Evolutionary conservation across 208 protist genomes (phyloP).

Genomic region (Crithidia fasciculata): DNA sequence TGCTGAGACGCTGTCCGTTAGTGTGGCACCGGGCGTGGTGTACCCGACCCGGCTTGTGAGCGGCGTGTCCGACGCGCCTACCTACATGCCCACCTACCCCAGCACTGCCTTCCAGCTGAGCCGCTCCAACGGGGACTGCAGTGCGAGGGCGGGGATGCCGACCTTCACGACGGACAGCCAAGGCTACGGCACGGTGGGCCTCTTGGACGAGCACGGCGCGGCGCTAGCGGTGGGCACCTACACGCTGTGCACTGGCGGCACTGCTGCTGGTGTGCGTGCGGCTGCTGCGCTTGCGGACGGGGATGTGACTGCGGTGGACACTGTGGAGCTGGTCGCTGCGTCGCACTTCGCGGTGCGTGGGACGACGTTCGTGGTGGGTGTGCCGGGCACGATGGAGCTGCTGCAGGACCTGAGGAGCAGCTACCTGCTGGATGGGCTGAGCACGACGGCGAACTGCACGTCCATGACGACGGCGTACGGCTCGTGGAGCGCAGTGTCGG

Average conservation of each 20-base stretch:
- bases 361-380: slow-evolving; percentile 51
- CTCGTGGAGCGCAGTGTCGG: slow-evolving; percentile 35
- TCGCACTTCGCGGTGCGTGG: slow-evolving; percentile 56
- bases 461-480: slow-evolving; percentile 41
- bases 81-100: slow-evolving; percentile 57
- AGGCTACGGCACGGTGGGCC: slow-evolving; percentile 46
- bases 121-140: slow-evolving; percentile 30
- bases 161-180: slow-evolving; percentile 56
- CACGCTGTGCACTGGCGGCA: slow-evolving; percentile 53
- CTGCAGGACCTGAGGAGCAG: slow-evolving; percentile 45
- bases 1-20: slow-evolving; percentile 19
- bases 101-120: slow-evolving; percentile 53
- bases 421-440: slow-evolving; percentile 58
- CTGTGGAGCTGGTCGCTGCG: slow-evolving; percentile 48
- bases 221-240: slow-evolving; percentile 51
- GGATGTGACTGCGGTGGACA: slow-evolving; percentile 22
- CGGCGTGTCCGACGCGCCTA: slow-evolving; percentile 28
- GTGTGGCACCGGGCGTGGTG: slow-evolving; percentile 40
- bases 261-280: neutral
- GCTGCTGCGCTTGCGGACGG: no score
- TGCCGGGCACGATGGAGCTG: slow-evolving; percentile 46
- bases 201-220: slow-evolving; percentile 25
- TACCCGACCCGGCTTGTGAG: slow-evolving; percentile 53
- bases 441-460: slow-evolving; percentile 40
- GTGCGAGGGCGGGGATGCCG: slow-evolving; percentile 27